phyloP scores from a whole-genome alignment of 352 stramenopile genomes.

The Phytophthora colocasiae region DNA sequence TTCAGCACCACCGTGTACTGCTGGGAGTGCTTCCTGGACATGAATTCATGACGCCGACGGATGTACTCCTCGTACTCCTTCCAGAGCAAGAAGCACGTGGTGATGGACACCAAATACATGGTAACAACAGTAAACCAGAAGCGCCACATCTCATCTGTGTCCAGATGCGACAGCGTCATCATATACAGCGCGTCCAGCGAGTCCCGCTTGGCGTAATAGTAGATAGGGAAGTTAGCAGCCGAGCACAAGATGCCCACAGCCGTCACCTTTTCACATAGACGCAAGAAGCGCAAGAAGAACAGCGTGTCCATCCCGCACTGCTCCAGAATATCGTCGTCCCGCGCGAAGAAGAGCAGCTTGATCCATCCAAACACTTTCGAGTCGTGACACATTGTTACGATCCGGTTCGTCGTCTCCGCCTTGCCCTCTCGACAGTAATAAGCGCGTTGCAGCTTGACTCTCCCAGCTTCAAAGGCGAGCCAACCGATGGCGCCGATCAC shows the following conservation, averaged over 20 bases:
- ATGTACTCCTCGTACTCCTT: slow-evolving; percentile 81
- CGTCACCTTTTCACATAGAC: slow-evolving; percentile 77
- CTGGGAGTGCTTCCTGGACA: slow-evolving; percentile 63
- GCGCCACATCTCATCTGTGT: slow-evolving; percentile 56
- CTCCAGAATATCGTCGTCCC: slow-evolving; percentile 75
- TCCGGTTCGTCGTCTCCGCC: slow-evolving; percentile 57
- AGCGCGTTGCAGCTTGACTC: slow-evolving; percentile 59
- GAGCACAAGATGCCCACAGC: slow-evolving; percentile 63
- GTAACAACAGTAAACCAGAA: slow-evolving; percentile 70
- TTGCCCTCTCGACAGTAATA: slow-evolving; percentile 82
- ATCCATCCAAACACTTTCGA: slow-evolving; percentile 63
- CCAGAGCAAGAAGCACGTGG: slow-evolving; percentile 71
- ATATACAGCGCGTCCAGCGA: slow-evolving; percentile 53
- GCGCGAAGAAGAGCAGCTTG: slow-evolving; percentile 57
- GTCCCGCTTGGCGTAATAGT: slow-evolving; percentile 62
- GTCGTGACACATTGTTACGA: slow-evolving; percentile 45
- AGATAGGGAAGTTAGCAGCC: slow-evolving; percentile 79
- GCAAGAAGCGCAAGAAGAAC: slow-evolving; percentile 81
- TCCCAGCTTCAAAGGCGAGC: slow-evolving; percentile 72
- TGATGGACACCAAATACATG: slow-evolving; percentile 73
- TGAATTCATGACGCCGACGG: slow-evolving; percentile 76
- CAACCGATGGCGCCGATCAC: slow-evolving; percentile 68
- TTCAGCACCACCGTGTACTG: slow-evolving; percentile 87
- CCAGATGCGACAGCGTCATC: slow-evolving; percentile 77
- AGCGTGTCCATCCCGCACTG: slow-evolving; percentile 82